Evolutionary conservation across 352 stramenopile species (phyloP).

Genomic region (Phytophthora pini): DNA sequence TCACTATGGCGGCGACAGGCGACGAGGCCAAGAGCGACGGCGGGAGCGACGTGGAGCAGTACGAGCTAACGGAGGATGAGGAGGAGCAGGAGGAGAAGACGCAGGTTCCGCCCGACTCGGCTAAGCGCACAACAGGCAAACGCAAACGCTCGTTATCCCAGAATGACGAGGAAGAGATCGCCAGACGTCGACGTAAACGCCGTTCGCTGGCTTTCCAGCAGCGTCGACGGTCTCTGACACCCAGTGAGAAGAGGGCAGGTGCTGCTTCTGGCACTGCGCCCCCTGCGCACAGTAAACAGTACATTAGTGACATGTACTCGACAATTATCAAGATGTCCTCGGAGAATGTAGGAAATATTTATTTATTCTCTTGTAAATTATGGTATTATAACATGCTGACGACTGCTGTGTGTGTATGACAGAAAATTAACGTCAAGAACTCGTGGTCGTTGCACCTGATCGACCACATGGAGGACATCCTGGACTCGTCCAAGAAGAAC

Average conservation of each 20-base stretch:
- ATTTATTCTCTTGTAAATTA: not conserved
- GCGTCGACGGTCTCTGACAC: conserved; percentile 72
- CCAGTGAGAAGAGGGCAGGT: conserved; percentile 38
- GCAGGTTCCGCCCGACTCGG: conserved; percentile 16
- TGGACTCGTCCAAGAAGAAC: conserved; percentile 63
- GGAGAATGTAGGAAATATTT: conserved; percentile 73
- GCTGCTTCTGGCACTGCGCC: conserved; percentile 4
- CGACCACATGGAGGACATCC: conserved; percentile 97
- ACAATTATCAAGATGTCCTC: conserved; percentile 93
- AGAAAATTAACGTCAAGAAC: conserved; percentile 98
- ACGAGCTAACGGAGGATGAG: conserved; percentile 39
- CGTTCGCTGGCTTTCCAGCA: conserved; percentile 79
- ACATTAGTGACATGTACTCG: conserved; percentile 93
- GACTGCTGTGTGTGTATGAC: conserved; percentile 15
- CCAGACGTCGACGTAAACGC: conserved; percentile 58
- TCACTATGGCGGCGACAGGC: conserved; percentile 29
- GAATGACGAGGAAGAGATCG: conserved; percentile 75
- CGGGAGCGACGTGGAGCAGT: conserved; percentile 35
- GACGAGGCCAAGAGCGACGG: conserved; percentile 37
- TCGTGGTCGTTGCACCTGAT: conserved; percentile 97
- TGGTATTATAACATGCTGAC: conserved; percentile 5
- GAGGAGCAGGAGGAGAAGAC: conserved; percentile 31
- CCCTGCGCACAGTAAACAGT: conserved; percentile 63
- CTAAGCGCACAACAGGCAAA: conserved; percentile 48
- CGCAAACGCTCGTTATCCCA: conserved; percentile 58